A percentile compares a stretch with the other conserved stretches of the same genome.
phyloP scores from a whole-genome alignment of 371 early-diverging fungal species.

The Smittium mucronatum region DNA sequence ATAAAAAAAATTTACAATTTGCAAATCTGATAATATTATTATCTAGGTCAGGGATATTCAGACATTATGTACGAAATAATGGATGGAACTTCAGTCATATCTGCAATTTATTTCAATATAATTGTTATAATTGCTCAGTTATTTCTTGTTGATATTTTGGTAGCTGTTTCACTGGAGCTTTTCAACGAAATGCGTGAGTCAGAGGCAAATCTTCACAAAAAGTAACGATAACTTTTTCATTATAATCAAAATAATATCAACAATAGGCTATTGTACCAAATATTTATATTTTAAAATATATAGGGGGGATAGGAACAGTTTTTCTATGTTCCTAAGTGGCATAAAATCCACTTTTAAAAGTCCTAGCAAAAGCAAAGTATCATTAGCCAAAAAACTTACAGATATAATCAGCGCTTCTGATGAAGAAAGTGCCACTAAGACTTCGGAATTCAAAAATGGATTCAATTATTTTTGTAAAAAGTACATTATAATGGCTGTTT shows the following conservation, averaged over 20 bases:
- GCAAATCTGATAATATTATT: neutral
- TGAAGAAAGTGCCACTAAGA: too few species aligned
- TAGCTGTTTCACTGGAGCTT: conserved; percentile 56
- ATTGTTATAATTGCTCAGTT: conserved; percentile 52
- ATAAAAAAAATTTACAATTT: neutral
- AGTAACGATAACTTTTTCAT: neutral
- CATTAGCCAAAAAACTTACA: too few species aligned
- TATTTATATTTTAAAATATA: too few species aligned
- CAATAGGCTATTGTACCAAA: too few species aligned
- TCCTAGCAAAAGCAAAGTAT: too few species aligned
- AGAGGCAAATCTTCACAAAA: neutral
- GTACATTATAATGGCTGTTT: too few species aligned
- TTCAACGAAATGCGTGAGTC: conserved; percentile 59
- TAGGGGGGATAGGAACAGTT: too few species aligned
- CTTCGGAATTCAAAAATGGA: too few species aligned
- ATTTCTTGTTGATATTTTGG: conserved; percentile 55
- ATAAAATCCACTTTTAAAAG: too few species aligned
- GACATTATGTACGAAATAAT: conserved; percentile 55
- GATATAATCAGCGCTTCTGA: too few species aligned
- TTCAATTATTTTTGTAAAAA: too few species aligned
- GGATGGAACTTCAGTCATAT: conserved; percentile 46
- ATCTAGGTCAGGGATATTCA: conserved; percentile 50
- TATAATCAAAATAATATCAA: neutral
- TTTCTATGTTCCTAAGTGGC: too few species aligned
- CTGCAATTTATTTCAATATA: conserved; percentile 44